A percentile compares a stretch with the other conserved stretches of the same genome.
Conservation (phyloP, 345 rosid genomes). For the Eucalyptus caleyi region DNA sequence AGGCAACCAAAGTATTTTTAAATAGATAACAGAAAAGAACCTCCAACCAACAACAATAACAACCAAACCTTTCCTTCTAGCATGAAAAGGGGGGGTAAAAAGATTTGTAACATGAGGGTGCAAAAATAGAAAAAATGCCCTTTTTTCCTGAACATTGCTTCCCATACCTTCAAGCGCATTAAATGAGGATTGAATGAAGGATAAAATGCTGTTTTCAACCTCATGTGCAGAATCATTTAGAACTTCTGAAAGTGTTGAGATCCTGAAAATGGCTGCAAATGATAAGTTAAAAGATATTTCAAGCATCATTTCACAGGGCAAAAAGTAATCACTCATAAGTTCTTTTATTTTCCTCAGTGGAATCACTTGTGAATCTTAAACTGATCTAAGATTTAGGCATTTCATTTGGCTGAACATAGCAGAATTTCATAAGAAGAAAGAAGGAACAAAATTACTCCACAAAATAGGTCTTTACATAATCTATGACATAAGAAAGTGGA, state of each 20-base stretch:
- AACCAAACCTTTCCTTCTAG: not conserved
- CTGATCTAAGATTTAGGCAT: not conserved
- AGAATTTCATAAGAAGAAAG: not conserved
- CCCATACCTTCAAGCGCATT: constrained; percentile 46
- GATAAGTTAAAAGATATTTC: constrained; percentile 23
- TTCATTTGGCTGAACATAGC: not conserved
- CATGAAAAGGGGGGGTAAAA: not conserved
- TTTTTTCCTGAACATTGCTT: not conserved
- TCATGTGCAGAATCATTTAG: constrained; percentile 14
- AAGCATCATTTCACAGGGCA: not conserved
- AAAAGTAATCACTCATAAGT: not conserved
- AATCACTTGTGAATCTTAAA: not conserved
- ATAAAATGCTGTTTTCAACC: constrained; percentile 10
- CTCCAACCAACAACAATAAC: not conserved
- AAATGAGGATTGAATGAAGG: constrained; percentile 35
- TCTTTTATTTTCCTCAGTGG: not conserved
- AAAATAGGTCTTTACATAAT: not conserved
- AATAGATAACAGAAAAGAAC: not conserved
- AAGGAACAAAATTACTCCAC: not conserved
- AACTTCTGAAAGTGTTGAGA: constrained; percentile 27
- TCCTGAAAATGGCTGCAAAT: constrained; percentile 37
- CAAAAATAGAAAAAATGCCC: not conserved
- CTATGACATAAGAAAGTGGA: not conserved
- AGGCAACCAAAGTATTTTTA: not conserved
- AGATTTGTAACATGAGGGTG: not conserved